Conservation (phyloP, 129 eudicot genomes). For the Solidago caesia region DNA sequence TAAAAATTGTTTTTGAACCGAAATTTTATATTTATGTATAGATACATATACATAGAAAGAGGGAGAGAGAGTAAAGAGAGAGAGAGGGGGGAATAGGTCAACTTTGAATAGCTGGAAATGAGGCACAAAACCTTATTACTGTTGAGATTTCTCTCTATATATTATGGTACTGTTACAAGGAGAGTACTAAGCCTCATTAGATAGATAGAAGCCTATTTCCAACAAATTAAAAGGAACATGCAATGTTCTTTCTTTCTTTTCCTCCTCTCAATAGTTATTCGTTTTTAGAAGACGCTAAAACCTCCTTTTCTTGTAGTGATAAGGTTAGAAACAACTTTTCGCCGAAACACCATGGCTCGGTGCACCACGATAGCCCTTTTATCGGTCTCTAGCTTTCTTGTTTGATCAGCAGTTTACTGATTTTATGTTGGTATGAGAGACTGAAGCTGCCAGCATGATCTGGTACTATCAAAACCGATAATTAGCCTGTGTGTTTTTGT, state of each 20-base stretch:
- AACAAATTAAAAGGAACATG: background rate
- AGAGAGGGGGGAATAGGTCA: constrained; percentile 33
- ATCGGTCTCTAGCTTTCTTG: constrained; percentile 3
- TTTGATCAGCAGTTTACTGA: background rate
- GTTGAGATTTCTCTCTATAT: constrained; percentile 46
- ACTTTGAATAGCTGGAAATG: constrained; percentile 49
- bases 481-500: background rate
- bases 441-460: constrained; percentile 81
- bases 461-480: constrained; percentile 26
- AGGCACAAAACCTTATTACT: constrained; percentile 41
- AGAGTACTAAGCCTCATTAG: background rate
- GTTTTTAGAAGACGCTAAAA: background rate
- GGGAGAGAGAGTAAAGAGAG: constrained; percentile 5
- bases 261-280: constrained; percentile 7
- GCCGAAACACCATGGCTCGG: background rate
- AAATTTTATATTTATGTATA: background rate
- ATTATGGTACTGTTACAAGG: constrained; percentile 32
- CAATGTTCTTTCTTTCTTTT: constrained; percentile 20
- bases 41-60: background rate
- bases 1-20: no score
- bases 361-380: no score
- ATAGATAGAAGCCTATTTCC: background rate
- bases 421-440: constrained; percentile 54
- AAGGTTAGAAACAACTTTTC: background rate
- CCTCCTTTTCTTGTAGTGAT: background rate